A percentile compares a stretch with the other conserved stretches of the same genome.
Evolutionary conservation across 2,329 filamentous ascomycete genomes (phyloP).

Genomic region (Lecanoromycetidae sp.): DNA sequence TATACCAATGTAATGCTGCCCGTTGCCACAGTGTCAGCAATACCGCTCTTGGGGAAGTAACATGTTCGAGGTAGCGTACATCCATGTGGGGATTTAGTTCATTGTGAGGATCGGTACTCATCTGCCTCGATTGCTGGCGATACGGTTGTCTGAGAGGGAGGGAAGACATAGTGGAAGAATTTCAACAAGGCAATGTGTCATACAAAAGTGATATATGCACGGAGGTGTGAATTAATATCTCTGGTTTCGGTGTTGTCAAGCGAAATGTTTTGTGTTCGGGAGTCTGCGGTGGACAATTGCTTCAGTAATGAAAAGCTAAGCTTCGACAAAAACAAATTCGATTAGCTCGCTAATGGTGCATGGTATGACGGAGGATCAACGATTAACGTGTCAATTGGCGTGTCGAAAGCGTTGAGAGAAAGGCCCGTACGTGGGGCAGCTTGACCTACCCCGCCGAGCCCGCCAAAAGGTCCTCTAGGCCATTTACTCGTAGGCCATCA

Average conservation of each 20-base stretch:
- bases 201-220: background rate
- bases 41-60: no score
- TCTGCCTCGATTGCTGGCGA: slow-evolving; percentile 15
- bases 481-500: no score
- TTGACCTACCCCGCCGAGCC: no score
- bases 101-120: slow-evolving; percentile 17
- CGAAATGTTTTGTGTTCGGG: background rate
- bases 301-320: slow-evolving; percentile 2
- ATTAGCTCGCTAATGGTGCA: background rate
- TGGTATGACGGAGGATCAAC: background rate
- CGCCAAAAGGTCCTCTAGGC: no score
- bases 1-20: slow-evolving; percentile 43
- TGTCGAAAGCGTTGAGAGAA: no score
- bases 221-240: background rate
- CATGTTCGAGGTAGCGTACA: background rate
- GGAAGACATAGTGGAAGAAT: slow-evolving; percentile 8
- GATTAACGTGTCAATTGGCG: background rate
- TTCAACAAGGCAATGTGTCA: background rate
- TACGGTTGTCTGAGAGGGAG: slow-evolving; percentile 16
- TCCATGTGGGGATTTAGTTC: slow-evolving; percentile 16
- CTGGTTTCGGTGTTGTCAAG: background rate
- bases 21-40: background rate
- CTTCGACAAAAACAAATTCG: background rate
- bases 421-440: no score
- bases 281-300: background rate